Percentiles rank a stretch among this genome's conserved stretches.
These are phyloP conservation scores for Morella rubra DNA, from an alignment of 306 rosid genomes.

Conservation along the genomic window DNA sequence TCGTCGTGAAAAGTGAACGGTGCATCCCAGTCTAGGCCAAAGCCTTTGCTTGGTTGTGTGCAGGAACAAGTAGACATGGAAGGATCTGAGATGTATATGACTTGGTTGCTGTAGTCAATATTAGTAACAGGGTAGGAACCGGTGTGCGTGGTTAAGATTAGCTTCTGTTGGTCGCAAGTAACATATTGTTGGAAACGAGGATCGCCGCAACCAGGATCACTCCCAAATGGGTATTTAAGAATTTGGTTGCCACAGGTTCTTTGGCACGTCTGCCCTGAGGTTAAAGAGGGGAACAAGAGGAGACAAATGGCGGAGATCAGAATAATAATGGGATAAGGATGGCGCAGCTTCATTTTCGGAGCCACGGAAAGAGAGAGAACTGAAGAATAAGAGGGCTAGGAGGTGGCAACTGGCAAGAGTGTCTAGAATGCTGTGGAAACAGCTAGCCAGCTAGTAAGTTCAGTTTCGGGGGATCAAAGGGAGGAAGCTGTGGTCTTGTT, in stretches of 20 bases:
- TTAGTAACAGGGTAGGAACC: conserved; percentile 66
- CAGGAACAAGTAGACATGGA: conserved; percentile 81
- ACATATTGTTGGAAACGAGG: conserved; percentile 63
- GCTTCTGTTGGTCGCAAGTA: conserved; percentile 49
- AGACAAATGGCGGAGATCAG: conserved; percentile 27
- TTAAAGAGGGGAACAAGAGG: conserved; percentile 30
- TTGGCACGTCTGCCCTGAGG: conserved; percentile 60
- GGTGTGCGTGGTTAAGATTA: conserved; percentile 68
- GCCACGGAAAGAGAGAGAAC: neutral
- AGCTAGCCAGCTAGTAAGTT: neutral
- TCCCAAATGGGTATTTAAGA: conserved; percentile 71
- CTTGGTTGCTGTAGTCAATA: conserved; percentile 61
- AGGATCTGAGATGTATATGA: conserved; percentile 71
- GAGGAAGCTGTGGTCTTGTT: neutral
- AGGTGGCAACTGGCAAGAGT: neutral
- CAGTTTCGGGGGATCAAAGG: too few species aligned
- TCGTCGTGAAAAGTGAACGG: conserved; percentile 62
- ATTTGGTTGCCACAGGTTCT: conserved; percentile 56
- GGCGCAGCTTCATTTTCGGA: conserved; percentile 31
- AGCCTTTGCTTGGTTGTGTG: conserved; percentile 65
- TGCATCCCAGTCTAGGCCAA: conserved; percentile 70
- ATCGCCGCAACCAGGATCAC: conserved; percentile 68
- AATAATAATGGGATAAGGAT: conserved; percentile 14
- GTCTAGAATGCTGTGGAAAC: conserved; percentile 2
- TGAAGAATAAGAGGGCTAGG: too few species aligned